Evolutionary conservation across 805 yeast species (phyloP), one percentile per base, ranked within the genome.

Genomic region (Suhomyces sp.): DNA sequence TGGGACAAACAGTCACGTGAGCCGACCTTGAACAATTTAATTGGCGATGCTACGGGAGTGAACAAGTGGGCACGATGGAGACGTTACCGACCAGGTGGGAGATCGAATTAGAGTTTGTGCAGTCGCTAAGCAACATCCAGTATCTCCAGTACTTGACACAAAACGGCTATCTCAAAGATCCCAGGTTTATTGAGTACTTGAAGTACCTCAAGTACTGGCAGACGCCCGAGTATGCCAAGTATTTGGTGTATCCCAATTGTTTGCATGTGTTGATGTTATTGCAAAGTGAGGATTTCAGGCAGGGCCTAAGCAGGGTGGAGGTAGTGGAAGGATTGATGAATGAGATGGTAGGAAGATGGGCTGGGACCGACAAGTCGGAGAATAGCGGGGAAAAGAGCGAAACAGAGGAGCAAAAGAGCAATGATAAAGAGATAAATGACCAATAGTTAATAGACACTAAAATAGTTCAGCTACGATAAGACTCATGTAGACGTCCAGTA

Each of bases 41-140:
- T 8, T 8, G 40, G 21, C 40, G 40, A 35, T 35, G n/a, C 21
- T 3, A 35, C 20, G 9, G n/a, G 17, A 3, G 8, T 15, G 15
- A 31, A 31, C 4, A 13, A 17, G 20, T 8, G 22, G 13, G 22
- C 41, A 17, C 43, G 15, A 59, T 54, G 57, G 62, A 58, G 24
- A 59, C 57, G 27, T 72, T 82, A n/a, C 91, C 93, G n/a, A 80
- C 87, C 4, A 68, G 96, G 52, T 89, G 93, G 89, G 96, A 89
- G 62, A 82, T 89, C 20, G 96, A 89, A 60, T 76, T 89, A n/a
- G 97, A 88, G 81, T 93, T 93, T 69, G 96, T 93, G 3, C 98
- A 93, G 69, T 86, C 96, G 13, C 76, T 93, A 31, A 89, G 97
- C 2, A 94, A 93, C 67, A 84, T 93, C 44, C 96, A 87, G 66